Conservation (phyloP, 2,329 filamentous ascomycete genomes). For the Aspergillus sp. region DNA sequence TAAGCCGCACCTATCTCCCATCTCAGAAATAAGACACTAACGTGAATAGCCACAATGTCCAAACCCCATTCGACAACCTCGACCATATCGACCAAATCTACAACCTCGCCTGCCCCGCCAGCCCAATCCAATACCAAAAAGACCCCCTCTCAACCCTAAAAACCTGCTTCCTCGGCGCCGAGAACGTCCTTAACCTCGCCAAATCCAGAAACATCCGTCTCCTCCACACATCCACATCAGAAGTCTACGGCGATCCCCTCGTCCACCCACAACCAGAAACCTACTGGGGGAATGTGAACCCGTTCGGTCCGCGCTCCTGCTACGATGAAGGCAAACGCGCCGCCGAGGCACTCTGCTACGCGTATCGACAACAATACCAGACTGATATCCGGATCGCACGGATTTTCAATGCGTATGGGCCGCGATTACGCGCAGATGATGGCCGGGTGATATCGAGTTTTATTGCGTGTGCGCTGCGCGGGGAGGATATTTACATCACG, state of each 20-base stretch:
- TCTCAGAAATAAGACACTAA: not conserved
- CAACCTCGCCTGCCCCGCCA: constrained; percentile 28
- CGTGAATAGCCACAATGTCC: constrained; percentile 7
- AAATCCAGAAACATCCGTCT: constrained; percentile 22
- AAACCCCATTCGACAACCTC: constrained; percentile 3
- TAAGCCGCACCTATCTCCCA: not conserved
- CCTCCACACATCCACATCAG: constrained; percentile 26
- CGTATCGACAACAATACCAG: constrained; percentile 21
- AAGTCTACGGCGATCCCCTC: constrained; percentile 27
- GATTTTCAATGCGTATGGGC: constrained; percentile 30
- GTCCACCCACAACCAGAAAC: constrained; percentile 21
- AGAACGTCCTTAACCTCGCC: constrained; percentile 26
- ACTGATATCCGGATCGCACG: constrained; percentile 26
- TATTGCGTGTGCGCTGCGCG: constrained; percentile 20
- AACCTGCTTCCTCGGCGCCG: constrained; percentile 26
- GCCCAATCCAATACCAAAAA: constrained; percentile 25
- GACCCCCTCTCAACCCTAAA: constrained; percentile 25
- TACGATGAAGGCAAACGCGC: constrained; percentile 41
- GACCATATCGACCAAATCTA: constrained; percentile 28
- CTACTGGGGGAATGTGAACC: constrained; percentile 40
- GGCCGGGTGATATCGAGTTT: constrained; percentile 29
- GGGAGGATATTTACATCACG: constrained; percentile 20
- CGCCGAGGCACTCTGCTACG: constrained; percentile 34
- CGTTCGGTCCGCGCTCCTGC: constrained; percentile 36
- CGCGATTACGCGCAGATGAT: constrained; percentile 24